Conservation (phyloP, 345 rosid genomes). For the Barbarea vulgaris region DNA sequence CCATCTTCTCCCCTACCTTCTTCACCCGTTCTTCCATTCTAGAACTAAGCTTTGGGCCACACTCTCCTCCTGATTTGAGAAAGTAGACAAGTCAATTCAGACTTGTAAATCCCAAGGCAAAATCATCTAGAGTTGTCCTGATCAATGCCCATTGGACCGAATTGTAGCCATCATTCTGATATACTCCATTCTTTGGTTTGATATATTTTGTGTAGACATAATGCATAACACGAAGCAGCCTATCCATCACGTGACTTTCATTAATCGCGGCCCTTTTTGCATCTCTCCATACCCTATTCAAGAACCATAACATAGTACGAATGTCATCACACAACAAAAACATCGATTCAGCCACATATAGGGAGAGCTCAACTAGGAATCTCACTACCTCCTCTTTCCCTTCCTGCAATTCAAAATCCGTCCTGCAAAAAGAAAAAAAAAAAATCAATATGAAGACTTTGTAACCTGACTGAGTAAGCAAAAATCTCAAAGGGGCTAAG, state of each 20-base stretch:
- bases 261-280: background rate
- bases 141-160: background rate
- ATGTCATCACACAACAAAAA: constrained; percentile 6
- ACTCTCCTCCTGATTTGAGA: background rate
- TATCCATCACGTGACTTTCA: background rate
- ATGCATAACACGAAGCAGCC: background rate
- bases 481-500: background rate
- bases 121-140: background rate
- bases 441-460: background rate
- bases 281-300: background rate
- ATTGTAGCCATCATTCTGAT: background rate
- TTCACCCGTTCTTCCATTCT: background rate
- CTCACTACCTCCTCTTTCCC: background rate
- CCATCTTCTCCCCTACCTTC: background rate
- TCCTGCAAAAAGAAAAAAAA: background rate
- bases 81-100: background rate
- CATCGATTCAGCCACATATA: background rate
- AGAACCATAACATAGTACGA: background rate
- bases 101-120: background rate
- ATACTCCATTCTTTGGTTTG: background rate
- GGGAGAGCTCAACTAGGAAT: background rate
- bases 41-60: background rate
- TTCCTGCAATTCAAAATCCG: background rate
- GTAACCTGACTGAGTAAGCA: background rate
- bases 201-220: background rate